A percentile compares a stretch with the other conserved stretches of the same genome.
phyloP scores from a whole-genome alignment of 345 rosid genomes.

The Pistacia atlantica region DNA sequence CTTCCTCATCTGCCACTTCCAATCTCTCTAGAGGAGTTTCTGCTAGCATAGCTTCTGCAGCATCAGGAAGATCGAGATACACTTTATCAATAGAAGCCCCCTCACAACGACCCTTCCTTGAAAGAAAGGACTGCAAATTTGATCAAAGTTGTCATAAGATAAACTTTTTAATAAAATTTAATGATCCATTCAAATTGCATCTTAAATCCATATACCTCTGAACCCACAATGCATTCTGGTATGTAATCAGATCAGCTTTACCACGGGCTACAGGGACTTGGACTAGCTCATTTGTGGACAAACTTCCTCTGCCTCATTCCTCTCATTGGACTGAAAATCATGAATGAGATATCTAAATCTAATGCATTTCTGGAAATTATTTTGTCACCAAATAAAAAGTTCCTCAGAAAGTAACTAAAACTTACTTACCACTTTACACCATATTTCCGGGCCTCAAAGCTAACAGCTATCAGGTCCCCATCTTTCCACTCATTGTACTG shows the following conservation, averaged over 20 bases:
- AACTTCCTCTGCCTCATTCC: slow-evolving; percentile 82
- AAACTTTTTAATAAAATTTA: too few species aligned
- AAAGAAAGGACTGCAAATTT: too few species aligned
- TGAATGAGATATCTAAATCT: background rate
- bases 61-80: too few species aligned
- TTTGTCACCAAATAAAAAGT: background rate
- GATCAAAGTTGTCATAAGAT: too few species aligned
- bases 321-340: slow-evolving; percentile 70
- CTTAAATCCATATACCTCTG: slow-evolving; percentile 59
- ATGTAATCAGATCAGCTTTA: slow-evolving; percentile 77
- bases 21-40: too few species aligned
- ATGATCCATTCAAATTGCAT: background rate
- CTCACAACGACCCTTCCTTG: too few species aligned
- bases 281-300: slow-evolving; percentile 76
- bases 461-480: slow-evolving; percentile 87
- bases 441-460: slow-evolving; percentile 82
- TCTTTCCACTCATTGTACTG: slow-evolving; percentile 99
- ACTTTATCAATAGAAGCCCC: too few species aligned
- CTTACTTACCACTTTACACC: slow-evolving; percentile 73
- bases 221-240: slow-evolving; percentile 72
- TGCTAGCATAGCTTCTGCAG: too few species aligned
- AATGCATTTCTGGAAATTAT: background rate
- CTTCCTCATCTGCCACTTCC: too few species aligned
- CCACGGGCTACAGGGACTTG: slow-evolving; percentile 92
- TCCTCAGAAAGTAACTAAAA: background rate